Base-by-base conservation (phyloP, 192 early-diverging fungal species). In the Backusella morwellensis region DNA sequence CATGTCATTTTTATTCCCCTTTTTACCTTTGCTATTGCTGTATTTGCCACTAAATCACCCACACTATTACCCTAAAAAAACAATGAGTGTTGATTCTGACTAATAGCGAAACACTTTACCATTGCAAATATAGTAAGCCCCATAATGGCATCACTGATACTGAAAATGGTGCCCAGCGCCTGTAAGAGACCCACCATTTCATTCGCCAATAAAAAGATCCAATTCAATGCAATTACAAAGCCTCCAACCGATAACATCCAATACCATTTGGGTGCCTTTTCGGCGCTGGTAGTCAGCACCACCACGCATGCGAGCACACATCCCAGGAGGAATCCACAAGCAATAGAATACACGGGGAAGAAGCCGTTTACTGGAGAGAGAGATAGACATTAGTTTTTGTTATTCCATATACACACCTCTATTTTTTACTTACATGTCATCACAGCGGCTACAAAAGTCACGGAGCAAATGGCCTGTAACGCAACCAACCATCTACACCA, bases 11-110 rank as follows among this genome's bases (percentile, higher is more conserved):
- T 40, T 21, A 7, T 59, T 23, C 19, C 4, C 21, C 0, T 26
- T 59, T 19, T 68, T 72, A 78, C 77, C 77, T 78, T 78, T 15
- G 97, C 95, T 66, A 98, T 92, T 32, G 92, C 92, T 34, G 95
- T 85, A 77, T 98, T 97, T 7, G 97, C 96, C 4, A 97, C 91
- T 66, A 98, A 84, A 77, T 98, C 97, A 47, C 93, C 93, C 41
- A 95, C 82, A 72, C 92, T 93, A 79, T 94, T 92, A 12, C 93
- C 92, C 88, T 90, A 77, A 68, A 47, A 17, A 50, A 50, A 17
- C 4, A 44, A 59, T 73, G 12, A 73, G 1, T 26, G 5, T 74
- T 63, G 44, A 23, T 68, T 19, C 26, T 44, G 23, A 67, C 34
- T 71, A 23, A 23, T 6, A 59, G 12, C 26, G 14, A 42, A 1